Base-by-base conservation (phyloP, 257 asterid genomes). In the Solanum megistacrolobum region DNA sequence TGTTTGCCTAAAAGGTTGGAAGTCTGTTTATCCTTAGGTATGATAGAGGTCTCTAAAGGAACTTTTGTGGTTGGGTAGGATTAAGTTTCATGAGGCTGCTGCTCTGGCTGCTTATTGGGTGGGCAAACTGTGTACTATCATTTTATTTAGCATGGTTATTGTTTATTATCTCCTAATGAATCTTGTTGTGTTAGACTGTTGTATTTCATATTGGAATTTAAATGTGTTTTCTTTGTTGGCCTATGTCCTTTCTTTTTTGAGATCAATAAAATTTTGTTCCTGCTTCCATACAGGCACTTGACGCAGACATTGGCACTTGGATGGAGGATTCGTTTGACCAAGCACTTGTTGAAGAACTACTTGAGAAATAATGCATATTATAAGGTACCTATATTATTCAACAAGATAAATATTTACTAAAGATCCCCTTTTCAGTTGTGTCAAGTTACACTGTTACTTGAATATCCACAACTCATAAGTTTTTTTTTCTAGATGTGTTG, bases 291-390 rank as follows among this genome's bases (percentile, higher is more conserved):
- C 92, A 97, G 99, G 94, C 93, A 96, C 92, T 94, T 97, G 92
- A 97, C 98, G 34, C 82, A 95, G 62, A 89, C 92, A 93, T 96
- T 97, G 90, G 99, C 99, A 38, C 98, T 97, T 91, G 99, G 98
- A 90, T 97, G 99, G 99, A 96, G 99, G 87, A 97, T 96, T 91
- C 98, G 99, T 83, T 91, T 97, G 88, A 96, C 99, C 88, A 94
- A 93, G 91, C 98, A 97, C 93, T 90, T 97, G 66, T 94, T 96
- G 69, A 94, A 90, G 89, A 94, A 93, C 90, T 97, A 96, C 92
- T 91, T 97, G 84, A 94, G 95, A 89, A 97, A 91, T 72, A 97
- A 95, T 83, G 99, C 98, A 86, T 97, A 95, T 89, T 97, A 97
- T 90, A 96, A 97, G 98, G 99, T 97, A 91, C 89, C 35, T 83